Base-by-base conservation (phyloP, 2,329 filamentous ascomycete genomes). In the Pestalotiopsis sp. region DNA sequence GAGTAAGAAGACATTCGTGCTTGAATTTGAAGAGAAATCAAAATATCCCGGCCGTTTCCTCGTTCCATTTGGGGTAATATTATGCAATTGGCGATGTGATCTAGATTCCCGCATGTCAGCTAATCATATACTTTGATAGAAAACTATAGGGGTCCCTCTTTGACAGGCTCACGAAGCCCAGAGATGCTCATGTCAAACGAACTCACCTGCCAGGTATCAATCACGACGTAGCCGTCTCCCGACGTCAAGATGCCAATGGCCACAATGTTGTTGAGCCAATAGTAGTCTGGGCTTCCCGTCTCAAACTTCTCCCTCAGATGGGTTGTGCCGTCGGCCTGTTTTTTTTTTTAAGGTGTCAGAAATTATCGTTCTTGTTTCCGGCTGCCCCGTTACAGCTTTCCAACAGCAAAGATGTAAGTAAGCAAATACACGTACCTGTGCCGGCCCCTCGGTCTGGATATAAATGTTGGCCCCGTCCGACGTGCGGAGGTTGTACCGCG, bases 181-280 rank as follows among this genome's bases (percentile, higher is more conserved):
- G 31, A 9, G 31, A 31, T 31, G 31, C 2, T 31, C 7, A 31
- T 31, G 4, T 11, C 23, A 13, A 62, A n/a, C 14, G 1, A 20
- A 66, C 69, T 61, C 65, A 78, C 65, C 70, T 78, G 74, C 77
- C 76, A 79, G 11, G 72, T 73, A 63, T 78, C 77, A 59, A 78
- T 76, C 59, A 69, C 65, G 25, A 70, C 72, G 40, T 56, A 74
- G 13, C 70, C 73, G 31, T 49, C 66, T 7, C 66, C 72, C 4
- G 70, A 23, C 27, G 49, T 73, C 69, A 78, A 31, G 1, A 77
- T 68, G 1, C 76, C 77, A 5, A 78, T 75, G 0, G 74, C 74
- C 36, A 78, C 70, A 13, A 78, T 71, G 60, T 77, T 73, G 70
- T 79, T 79, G 27, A 79, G 60, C 77, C 77, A 78, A 61, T 74